These are phyloP conservation scores for Lactarius vividus DNA, from an alignment of 768 basidiomycete genomes.

Conservation along the genomic window DNA sequence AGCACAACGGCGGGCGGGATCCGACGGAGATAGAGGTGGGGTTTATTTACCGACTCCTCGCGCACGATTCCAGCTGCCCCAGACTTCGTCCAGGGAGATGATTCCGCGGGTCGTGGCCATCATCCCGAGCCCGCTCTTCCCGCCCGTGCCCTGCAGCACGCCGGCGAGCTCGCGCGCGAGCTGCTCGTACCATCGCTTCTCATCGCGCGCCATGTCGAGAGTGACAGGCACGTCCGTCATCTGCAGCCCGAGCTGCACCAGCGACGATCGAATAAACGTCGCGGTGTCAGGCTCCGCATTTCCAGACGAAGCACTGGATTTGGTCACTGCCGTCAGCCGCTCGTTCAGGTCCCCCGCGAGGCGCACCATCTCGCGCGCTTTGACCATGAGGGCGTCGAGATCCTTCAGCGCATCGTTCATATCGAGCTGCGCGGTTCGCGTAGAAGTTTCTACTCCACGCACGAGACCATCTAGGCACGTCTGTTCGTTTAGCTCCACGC, in stretches of 20 bases:
- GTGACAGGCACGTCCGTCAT: constrained; percentile 80
- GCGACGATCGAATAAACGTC: constrained; percentile 82
- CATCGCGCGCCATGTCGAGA: constrained; percentile 82
- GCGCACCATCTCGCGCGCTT: constrained; percentile 90
- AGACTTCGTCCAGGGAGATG: constrained; percentile 87
- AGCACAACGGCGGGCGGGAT: no score
- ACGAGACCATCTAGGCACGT: constrained; percentile 72
- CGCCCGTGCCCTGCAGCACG: constrained; percentile 55
- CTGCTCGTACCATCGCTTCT: constrained; percentile 73
- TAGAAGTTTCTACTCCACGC: constrained; percentile 65
- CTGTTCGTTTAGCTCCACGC: not conserved
- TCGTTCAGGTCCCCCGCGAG: constrained; percentile 87
- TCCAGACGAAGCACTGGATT: constrained; percentile 27
- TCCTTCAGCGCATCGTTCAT: constrained; percentile 81
- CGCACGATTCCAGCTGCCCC: constrained; percentile 95
- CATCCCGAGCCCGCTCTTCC: constrained; percentile 50
- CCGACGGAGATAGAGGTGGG: not conserved
- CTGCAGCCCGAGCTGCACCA: constrained; percentile 86
- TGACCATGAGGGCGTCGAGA: constrained; percentile 85
- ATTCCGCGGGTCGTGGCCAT: constrained; percentile 77
- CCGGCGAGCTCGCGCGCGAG: constrained; percentile 79
- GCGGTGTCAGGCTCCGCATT: constrained; percentile 72
- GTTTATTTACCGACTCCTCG: constrained; percentile 74
- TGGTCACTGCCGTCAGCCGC: constrained; percentile 51
- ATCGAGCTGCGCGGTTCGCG: constrained; percentile 57